Conservation (phyloP, 805 yeast species). For the Starmerella stigmatis region DNA sequence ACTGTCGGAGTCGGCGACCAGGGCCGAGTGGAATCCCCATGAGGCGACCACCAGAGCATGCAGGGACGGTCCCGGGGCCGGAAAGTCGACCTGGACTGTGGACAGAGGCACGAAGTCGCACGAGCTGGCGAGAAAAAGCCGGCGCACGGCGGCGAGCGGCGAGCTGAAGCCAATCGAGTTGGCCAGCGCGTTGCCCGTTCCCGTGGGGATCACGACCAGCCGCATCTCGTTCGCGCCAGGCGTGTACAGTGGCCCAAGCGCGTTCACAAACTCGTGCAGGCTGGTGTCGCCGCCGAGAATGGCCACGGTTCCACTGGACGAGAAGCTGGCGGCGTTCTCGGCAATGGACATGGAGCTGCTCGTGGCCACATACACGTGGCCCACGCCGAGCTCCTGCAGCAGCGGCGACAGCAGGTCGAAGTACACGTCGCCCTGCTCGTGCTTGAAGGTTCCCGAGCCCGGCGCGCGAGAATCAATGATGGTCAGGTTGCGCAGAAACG, state of each 20-base stretch:
- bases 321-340: conserved; percentile 28
- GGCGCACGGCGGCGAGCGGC: conserved; percentile 26
- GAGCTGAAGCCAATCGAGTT: conserved; percentile 41
- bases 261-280: conserved; percentile 62
- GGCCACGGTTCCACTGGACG: conserved; percentile 38
- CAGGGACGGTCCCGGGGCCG: conserved; percentile 33
- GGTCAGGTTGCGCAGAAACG: conserved; percentile 26
- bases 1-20: conserved; percentile 70
- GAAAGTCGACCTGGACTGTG: conserved; percentile 38
- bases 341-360: conserved; percentile 26
- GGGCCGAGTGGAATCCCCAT: conserved; percentile 77
- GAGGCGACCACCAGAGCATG: conserved; percentile 51
- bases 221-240: conserved; percentile 15
- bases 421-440: conserved; percentile 22
- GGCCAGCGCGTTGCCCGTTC: conserved; percentile 79
- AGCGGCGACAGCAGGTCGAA: conserved; percentile 29
- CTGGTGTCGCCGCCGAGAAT: conserved; percentile 83
- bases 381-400: conserved; percentile 28
- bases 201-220: conserved; percentile 49
- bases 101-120: conserved; percentile 33
- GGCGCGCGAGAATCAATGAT: conserved; percentile 31
- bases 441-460: conserved; percentile 21
- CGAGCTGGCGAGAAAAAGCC: conserved; percentile 21
- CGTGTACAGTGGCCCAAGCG: conserved; percentile 24
- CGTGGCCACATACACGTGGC: conserved; percentile 32